Evolutionary conservation across 176 grass and related monocot genomes (phyloP).

Genomic region (Aegilops speltoides): DNA sequence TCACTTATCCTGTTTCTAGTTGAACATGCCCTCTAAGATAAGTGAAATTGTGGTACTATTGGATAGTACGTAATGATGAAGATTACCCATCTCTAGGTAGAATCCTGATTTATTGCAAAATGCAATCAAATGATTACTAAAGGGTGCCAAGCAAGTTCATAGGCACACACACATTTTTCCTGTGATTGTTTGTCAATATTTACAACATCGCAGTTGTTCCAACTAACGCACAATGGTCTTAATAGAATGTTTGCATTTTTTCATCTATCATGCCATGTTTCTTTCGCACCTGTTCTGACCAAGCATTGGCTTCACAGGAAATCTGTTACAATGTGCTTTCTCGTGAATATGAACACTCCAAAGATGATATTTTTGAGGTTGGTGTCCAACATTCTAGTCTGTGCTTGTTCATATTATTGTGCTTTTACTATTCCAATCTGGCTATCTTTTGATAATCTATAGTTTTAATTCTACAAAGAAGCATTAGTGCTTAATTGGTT

Average conservation of each 20-base stretch:
- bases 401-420: constrained; percentile 27
- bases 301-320: constrained; percentile 53
- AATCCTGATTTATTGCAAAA: background rate
- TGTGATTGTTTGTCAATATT: background rate
- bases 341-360: constrained; percentile 86
- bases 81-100: background rate
- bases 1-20: background rate
- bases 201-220: constrained; percentile 5
- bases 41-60: constrained; percentile 7
- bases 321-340: constrained; percentile 66
- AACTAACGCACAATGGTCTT: background rate
- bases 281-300: constrained; percentile 30
- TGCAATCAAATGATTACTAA: constrained; percentile 16
- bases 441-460: background rate
- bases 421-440: background rate
- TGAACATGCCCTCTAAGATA: background rate
- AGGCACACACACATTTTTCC: background rate
- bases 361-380: constrained; percentile 84
- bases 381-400: constrained; percentile 24
- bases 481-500: constrained; percentile 20
- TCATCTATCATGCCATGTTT: constrained; percentile 14
- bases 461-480: constrained; percentile 10
- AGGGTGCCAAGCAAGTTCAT: constrained; percentile 27
- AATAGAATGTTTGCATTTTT: constrained; percentile 16
- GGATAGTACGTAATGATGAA: constrained; percentile 3